These are phyloP conservation scores for Hydnomerulius pinastri DNA, from an alignment of 768 basidiomycete genomes.

Conservation along the genomic window DNA sequence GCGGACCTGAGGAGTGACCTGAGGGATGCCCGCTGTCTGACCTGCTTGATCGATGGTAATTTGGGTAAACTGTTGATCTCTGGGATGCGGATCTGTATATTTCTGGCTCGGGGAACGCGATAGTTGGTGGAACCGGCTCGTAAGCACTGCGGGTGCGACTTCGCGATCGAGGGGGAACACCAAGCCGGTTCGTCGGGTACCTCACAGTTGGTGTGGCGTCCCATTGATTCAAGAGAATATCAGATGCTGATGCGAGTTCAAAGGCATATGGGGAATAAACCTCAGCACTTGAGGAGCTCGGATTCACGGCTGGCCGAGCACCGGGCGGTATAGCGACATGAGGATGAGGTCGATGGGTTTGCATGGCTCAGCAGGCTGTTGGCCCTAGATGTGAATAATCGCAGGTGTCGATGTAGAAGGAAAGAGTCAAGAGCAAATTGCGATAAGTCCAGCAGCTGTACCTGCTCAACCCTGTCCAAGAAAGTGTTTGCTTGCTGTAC, in stretches of 20 bases:
- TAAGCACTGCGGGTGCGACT: constrained; percentile 43
- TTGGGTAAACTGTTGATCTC: constrained; percentile 27
- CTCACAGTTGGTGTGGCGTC: constrained; percentile 30
- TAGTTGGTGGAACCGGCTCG: constrained; percentile 25
- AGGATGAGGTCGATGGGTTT: constrained; percentile 36
- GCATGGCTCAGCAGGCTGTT: constrained; percentile 16
- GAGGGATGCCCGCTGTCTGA: constrained; percentile 36
- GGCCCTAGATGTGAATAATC: background rate
- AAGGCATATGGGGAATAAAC: constrained; percentile 33
- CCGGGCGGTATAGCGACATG: constrained; percentile 40
- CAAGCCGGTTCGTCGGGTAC: constrained; percentile 21
- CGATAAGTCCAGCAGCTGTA: background rate
- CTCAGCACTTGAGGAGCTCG: constrained; percentile 27
- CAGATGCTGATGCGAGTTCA: constrained; percentile 27
- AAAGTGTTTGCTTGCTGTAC: constrained; percentile 4
- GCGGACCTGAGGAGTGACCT: constrained; percentile 6
- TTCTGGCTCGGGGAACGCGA: constrained; percentile 56
- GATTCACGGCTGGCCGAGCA: constrained; percentile 33
- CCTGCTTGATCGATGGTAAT: constrained; percentile 40
- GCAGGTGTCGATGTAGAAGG: background rate
- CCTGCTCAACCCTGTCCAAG: background rate
- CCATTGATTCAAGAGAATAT: constrained; percentile 35
- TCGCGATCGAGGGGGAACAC: constrained; percentile 27
- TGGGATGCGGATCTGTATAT: constrained; percentile 48
- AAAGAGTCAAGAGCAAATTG: background rate